Evolutionary conservation across 306 rosid genomes (phyloP).

Genomic region (Vachellia pachyceras): DNA sequence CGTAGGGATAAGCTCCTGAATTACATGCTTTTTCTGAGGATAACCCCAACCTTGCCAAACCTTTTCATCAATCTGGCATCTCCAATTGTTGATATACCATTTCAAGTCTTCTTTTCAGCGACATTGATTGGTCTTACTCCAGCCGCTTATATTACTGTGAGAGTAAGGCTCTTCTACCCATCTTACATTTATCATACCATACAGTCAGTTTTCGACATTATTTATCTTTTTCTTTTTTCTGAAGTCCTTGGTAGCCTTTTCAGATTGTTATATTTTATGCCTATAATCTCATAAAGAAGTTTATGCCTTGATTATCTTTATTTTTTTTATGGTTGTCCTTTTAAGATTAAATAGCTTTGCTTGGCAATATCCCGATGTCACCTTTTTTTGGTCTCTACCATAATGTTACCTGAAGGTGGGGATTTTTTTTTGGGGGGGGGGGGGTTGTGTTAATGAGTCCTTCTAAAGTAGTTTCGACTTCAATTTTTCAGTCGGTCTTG

Average conservation of each 20-base stretch:
- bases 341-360: background rate
- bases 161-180: constrained; percentile 56
- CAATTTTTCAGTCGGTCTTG: background rate
- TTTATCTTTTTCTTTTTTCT: background rate
- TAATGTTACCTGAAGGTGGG: background rate
- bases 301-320: background rate
- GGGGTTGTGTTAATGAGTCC: background rate
- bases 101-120: constrained; percentile 86
- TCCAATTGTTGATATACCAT: constrained; percentile 93
- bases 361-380: background rate
- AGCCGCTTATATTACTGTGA: constrained; percentile 85
- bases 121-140: constrained; percentile 88
- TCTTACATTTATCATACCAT: constrained; percentile 22
- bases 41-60: constrained; percentile 92
- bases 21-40: constrained; percentile 94
- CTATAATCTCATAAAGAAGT: background rate
- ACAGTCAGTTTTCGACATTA: background rate
- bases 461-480: background rate
- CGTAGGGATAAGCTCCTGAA: constrained; percentile 88
- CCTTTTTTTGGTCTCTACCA: background rate
- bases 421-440: background rate
- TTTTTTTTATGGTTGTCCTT: constrained; percentile 19
- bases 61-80: constrained; percentile 97
- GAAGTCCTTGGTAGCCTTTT: constrained; percentile 15
- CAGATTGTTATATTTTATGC: background rate